A percentile compares a stretch with the other conserved stretches of the same genome.
Conservation (phyloP, 2,329 filamentous ascomycete genomes). For the Fusarium sororula region DNA sequence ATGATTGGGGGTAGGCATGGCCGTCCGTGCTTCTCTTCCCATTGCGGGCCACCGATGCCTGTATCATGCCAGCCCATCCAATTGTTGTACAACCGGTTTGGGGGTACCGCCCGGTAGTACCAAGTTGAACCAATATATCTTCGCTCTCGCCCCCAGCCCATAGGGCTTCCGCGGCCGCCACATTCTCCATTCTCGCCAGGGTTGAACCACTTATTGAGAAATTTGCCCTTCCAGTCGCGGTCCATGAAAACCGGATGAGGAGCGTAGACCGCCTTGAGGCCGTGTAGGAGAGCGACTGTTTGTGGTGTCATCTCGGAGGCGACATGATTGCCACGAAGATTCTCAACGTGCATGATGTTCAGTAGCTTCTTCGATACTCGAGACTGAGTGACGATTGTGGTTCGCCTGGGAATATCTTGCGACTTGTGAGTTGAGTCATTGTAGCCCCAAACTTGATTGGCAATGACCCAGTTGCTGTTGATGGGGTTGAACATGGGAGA, state of each 20-base stretch:
- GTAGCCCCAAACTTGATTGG: slow-evolving; percentile 74
- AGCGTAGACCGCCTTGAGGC: slow-evolving; percentile 80
- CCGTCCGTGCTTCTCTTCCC: slow-evolving; percentile 65
- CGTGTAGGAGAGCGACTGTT: slow-evolving; percentile 77
- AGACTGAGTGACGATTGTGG: slow-evolving; percentile 81
- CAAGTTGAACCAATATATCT: slow-evolving; percentile 67
- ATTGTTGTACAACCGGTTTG: slow-evolving; percentile 69
- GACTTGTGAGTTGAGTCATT: slow-evolving; percentile 58
- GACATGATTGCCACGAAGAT: slow-evolving; percentile 76
- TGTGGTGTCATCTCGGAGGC: slow-evolving; percentile 84
- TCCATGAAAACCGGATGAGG: slow-evolving; percentile 85
- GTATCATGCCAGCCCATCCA: slow-evolving; percentile 69
- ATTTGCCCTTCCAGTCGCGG: slow-evolving; percentile 70
- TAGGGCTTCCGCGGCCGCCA: slow-evolving; percentile 64
- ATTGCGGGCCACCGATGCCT: slow-evolving; percentile 61
- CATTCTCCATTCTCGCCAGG: slow-evolving; percentile 63
- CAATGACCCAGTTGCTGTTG: slow-evolving; percentile 77
- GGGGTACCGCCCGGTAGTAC: slow-evolving; percentile 68
- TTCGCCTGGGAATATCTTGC: slow-evolving; percentile 72
- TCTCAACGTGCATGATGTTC: slow-evolving; percentile 81
- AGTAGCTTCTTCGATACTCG: slow-evolving; percentile 77
- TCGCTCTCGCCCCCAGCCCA: slow-evolving; percentile 67
- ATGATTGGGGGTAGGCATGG: slow-evolving; percentile 68
- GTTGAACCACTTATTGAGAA: slow-evolving; percentile 68
- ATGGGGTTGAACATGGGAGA: slow-evolving; percentile 82